Base-by-base conservation (phyloP, 1,284 basidiomycete species). In the Abortiporus biennis region DNA sequence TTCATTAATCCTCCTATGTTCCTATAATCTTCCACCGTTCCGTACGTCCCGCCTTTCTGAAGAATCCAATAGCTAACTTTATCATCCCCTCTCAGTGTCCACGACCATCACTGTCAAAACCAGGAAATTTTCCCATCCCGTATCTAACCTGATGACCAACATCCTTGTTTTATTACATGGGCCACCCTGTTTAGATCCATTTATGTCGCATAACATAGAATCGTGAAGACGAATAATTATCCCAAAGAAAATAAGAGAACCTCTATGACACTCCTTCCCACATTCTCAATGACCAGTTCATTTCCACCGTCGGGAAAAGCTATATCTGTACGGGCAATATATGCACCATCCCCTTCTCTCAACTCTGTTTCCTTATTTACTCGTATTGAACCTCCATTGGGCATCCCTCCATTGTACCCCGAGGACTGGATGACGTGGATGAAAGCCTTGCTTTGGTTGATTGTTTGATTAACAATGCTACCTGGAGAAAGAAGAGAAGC, bases 241-340 rank as follows among this genome's bases (percentile, higher is more conserved):
- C 78, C 80, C 47, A 87, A 59, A 55, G 91, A 86, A 53, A 90
- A 91, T 11, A 90, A 57, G 37, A 91, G 56, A 21, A 88, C 65
- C 62, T 91, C 87, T 1, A 75, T 83, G 23, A 69, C 62, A 21
- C 57, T 62, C 43, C 76, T 72, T 0, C 83, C 80, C 2, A 69
- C 62, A 52, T 86, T 90, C 59, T 78, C 71, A 16, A 78, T 63
- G 24, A 67, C 65, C 25, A 83, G 54, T 17, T 70, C 67, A 16
- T 64, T 64, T 0, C 68, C 73, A 6, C 59, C 48, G 36, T 65
- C 58, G 25, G n/a, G n/a, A n/a, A n/a, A n/a, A n/a, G n/a, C n/a
- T n/a, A n/a, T n/a, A n/a, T n/a, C n/a, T n/a, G n/a, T n/a, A n/a
- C 72, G 71, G 38, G 58, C 55, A 45, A 87, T 59, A 56, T 87